A percentile compares a stretch with the other conserved stretches of the same genome.
Conservation (phyloP, 352 stramenopile species). For the Phytopythium mirpurense region DNA sequence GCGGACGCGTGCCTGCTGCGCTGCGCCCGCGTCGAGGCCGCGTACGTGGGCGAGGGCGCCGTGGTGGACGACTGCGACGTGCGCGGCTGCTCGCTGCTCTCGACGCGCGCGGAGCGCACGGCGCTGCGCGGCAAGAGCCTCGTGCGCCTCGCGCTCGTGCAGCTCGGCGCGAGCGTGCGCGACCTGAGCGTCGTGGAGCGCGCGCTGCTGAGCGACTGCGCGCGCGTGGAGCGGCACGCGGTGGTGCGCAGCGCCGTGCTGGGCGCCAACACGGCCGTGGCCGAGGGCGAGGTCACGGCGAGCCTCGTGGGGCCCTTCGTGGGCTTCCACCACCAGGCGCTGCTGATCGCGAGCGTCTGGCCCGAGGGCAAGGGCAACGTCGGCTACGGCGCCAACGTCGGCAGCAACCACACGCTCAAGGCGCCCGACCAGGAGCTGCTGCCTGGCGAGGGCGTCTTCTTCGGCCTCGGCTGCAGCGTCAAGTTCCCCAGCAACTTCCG, state of each 20-base stretch:
- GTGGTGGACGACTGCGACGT: slow-evolving; percentile 62
- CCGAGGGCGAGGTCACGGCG: slow-evolving; percentile 88
- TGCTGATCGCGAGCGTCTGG: slow-evolving; percentile 92
- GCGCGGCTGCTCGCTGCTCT: slow-evolving; percentile 59
- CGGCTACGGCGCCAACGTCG: slow-evolving; percentile 93
- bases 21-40: slow-evolving; percentile 53
- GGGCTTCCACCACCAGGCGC: slow-evolving; percentile 92
- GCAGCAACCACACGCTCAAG: slow-evolving; percentile 96
- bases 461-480: slow-evolving; percentile 89
- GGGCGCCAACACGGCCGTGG: slow-evolving; percentile 79
- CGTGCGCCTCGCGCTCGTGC: slow-evolving; percentile 57
- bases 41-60: slow-evolving; percentile 61
- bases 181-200: slow-evolving; percentile 56
- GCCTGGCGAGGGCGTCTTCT: slow-evolving; percentile 94
- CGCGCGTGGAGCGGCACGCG: slow-evolving; percentile 75
- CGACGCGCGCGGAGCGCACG: slow-evolving; percentile 37
- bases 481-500: slow-evolving; percentile 96
- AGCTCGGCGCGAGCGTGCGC: slow-evolving; percentile 69
- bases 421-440: slow-evolving; percentile 88
- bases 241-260: slow-evolving; percentile 85
- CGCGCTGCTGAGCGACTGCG: slow-evolving; percentile 73
- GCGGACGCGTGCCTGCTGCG: slow-evolving; percentile 42
- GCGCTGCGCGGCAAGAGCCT: slow-evolving; percentile 51
- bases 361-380: slow-evolving; percentile 91
- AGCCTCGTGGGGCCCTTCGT: slow-evolving; percentile 93